Evolutionary conservation across 2,329 filamentous ascomycete genomes (phyloP), one percentile per base, ranked within the genome.

Genomic region (Cladosporium sp.): DNA sequence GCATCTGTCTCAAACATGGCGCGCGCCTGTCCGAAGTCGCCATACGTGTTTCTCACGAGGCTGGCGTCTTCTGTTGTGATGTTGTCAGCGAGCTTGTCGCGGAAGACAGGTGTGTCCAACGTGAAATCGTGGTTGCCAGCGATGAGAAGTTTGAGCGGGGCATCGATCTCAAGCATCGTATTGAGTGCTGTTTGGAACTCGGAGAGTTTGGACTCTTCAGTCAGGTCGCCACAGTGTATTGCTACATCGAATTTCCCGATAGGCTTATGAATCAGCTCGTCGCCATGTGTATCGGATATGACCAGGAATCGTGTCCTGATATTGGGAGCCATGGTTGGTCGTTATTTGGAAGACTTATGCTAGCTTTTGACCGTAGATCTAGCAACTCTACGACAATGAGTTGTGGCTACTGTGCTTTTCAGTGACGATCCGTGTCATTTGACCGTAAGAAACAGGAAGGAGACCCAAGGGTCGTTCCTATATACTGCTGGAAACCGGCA

Each of bases 171-270:
- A 22, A 61, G 59, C 14, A 75, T 61, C 49, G 68, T 62, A 11
- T 65, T 19, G 0, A 77, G 43, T 6, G 70, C 61, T 3, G 61
- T 59, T n/a, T 66, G 57, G 61, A 72, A 74, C n/a, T 70, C 63
- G 4, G 60, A n/a, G 0, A 68, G 34, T 3, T 67, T 67, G 2
- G 72, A 73, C 25, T 60, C 59, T 38, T 69, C 64, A 0, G 74
- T 76, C 2, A 77, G 60, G 59, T 77, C 73, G 3, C 74, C 75
- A 51, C 72, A 75, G 57, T 78, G 73, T 2, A 78, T 67, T 0
- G 75, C 61, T 6, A 77, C 70, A 55, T 77, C 73, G n/a, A 62
- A 64, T 15, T 39, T 11, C 3, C 20, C 20, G 1, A 45, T 30
- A 6, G 59, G 55, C 25, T 58, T 47, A 25, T 61, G 47, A 1